A percentile compares a stretch with the other conserved stretches of the same genome.
Conservation (phyloP, 768 basidiomycete genomes). For the Tulasnella sp. region DNA sequence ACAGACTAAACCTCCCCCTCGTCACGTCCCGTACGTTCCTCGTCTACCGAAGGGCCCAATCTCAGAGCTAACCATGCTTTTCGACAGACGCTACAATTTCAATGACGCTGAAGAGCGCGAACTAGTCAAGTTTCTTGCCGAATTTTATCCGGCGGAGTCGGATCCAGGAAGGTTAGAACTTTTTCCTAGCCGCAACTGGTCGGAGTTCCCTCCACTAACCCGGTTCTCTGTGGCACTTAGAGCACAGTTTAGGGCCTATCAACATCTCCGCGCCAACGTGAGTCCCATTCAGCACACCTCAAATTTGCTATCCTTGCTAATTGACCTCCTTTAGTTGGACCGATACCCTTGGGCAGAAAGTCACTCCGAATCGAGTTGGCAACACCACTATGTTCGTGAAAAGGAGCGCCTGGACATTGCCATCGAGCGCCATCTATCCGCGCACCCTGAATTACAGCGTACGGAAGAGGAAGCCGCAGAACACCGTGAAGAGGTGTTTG, state of each 20-base stretch:
- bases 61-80: neutral
- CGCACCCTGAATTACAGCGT: neutral
- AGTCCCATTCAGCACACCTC: neutral
- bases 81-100: neutral
- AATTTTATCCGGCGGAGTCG: neutral
- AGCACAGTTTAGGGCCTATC: neutral
- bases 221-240: neutral
- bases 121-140: constrained; percentile 4
- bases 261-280: neutral
- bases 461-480: neutral
- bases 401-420: neutral
- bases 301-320: neutral
- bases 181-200: neutral
- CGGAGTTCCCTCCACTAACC: neutral
- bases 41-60: neutral
- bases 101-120: constrained; percentile 1
- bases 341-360: neutral
- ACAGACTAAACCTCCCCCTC: neutral
- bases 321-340: neutral
- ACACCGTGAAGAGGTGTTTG: neutral
- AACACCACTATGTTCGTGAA: constrained; percentile 1
- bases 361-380: neutral
- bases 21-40: neutral
- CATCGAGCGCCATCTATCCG: neutral
- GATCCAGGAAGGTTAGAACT: neutral